phyloP scores from a whole-genome alignment of 441 rosid genomes.

The Adansonia madagascariensis region DNA sequence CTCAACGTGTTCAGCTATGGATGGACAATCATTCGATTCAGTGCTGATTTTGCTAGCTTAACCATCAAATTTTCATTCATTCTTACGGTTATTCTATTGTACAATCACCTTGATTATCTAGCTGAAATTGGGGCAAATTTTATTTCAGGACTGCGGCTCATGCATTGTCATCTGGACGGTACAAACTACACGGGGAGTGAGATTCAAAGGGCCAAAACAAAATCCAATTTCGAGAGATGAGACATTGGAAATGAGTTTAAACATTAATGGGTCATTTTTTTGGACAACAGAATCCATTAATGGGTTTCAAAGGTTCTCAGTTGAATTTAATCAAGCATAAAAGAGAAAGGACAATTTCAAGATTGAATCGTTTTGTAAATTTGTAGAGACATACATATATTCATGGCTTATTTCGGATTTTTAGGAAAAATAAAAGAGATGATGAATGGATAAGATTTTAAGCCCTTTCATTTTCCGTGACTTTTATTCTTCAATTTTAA shows the following conservation, averaged over 20 bases:
- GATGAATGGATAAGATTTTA: neutral
- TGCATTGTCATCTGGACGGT: no score
- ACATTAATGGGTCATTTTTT: neutral
- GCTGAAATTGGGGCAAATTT: neutral
- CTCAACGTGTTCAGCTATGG: conserved; percentile 16
- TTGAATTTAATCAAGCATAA: neutral
- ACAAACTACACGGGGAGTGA: no score
- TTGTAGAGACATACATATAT: no score
- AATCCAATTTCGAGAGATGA: neutral
- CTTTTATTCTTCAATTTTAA: no score
- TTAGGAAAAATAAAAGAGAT: neutral
- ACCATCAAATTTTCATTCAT: neutral
- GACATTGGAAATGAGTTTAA: neutral
- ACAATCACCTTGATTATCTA: neutral
- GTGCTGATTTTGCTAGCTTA: conserved; percentile 37
- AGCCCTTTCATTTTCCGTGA: neutral
- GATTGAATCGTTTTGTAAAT: neutral
- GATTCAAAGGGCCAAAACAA: neutral
- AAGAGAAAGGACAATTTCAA: neutral
- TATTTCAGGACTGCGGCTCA: conserved; percentile 24
- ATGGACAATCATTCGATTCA: conserved; percentile 61
- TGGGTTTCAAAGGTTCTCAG: neutral
- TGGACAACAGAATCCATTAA: neutral
- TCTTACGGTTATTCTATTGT: neutral
- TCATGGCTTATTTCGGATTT: neutral